These are phyloP conservation scores for Fraxinus angustifolia DNA, from an alignment of 305 asterid species.

Conservation along the genomic window DNA sequence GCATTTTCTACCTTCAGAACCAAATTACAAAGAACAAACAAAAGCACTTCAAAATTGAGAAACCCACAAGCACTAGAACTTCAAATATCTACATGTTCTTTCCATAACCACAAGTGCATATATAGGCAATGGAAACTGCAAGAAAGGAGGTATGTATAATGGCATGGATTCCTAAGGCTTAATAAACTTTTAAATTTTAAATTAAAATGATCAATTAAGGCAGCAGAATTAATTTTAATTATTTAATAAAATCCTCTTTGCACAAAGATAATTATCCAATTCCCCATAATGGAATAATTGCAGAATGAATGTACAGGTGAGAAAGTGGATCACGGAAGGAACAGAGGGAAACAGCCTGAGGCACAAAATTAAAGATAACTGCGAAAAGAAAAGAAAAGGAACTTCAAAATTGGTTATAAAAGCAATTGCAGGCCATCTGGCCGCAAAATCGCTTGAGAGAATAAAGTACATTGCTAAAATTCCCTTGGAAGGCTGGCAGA, in stretches of 20 bases:
- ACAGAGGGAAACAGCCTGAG: background rate
- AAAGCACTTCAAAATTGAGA: background rate
- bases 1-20: background rate
- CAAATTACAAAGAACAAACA: background rate
- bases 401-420: background rate
- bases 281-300: background rate
- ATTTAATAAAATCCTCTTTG: background rate
- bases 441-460: background rate
- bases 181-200: background rate
- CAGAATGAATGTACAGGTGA: background rate
- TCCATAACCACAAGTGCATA: constrained; percentile 1
- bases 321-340: background rate
- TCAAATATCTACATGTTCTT: background rate
- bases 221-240: background rate
- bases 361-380: background rate
- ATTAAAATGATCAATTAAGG: background rate
- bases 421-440: background rate
- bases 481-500: background rate
- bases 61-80: background rate
- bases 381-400: background rate
- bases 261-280: background rate
- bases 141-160: background rate
- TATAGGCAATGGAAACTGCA: background rate
- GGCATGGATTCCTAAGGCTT: background rate
- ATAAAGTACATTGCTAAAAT: background rate